These are phyloP conservation scores for Diaporthe sp. DNA, from an alignment of 2,329 filamentous ascomycete species.

Conservation along the genomic window DNA sequence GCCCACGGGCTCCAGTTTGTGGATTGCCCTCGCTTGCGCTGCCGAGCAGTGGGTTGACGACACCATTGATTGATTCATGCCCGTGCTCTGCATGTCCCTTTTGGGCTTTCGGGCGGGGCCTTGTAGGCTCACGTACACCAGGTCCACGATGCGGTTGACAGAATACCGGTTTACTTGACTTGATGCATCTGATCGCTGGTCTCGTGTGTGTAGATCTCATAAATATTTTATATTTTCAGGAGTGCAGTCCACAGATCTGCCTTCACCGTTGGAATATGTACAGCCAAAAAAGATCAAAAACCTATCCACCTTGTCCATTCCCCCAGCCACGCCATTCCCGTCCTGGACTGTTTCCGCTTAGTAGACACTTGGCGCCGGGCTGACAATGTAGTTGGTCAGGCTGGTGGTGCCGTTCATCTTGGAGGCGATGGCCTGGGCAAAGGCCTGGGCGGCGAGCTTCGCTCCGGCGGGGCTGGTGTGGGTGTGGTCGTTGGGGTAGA, in stretches of 20 bases:
- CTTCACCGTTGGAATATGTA: slow-evolving; percentile 4
- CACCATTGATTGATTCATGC: slow-evolving; percentile 1
- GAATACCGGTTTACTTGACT: not conserved
- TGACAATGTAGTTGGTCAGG: slow-evolving; percentile 44
- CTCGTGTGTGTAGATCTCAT: not conserved
- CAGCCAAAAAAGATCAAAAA: slow-evolving; percentile 11
- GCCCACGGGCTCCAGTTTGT: slow-evolving; percentile 9
- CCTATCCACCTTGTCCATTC: not conserved
- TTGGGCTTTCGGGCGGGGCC: not conserved
- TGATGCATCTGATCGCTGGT: not conserved
- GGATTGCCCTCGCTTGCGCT: not conserved
- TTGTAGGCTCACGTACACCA: not conserved
- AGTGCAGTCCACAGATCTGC: not conserved
- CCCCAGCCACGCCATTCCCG: not conserved
- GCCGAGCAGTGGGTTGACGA: slow-evolving; percentile 1
- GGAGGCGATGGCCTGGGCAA: slow-evolving; percentile 63
- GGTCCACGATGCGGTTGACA: not conserved
- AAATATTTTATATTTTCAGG: slow-evolving; percentile 9
- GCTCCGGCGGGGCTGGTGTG: slow-evolving; percentile 71
- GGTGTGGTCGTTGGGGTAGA: slow-evolving; percentile 71
- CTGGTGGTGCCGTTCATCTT: slow-evolving; percentile 48
- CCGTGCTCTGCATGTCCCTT: not conserved
- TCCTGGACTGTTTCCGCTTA: slow-evolving; percentile 2
- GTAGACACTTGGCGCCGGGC: slow-evolving; percentile 45
- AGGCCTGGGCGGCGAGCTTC: slow-evolving; percentile 66